Evolutionary conservation across 176 grass and related monocot species (phyloP), one percentile per base, ranked within the genome.

Genomic region (Ananas comosus): DNA sequence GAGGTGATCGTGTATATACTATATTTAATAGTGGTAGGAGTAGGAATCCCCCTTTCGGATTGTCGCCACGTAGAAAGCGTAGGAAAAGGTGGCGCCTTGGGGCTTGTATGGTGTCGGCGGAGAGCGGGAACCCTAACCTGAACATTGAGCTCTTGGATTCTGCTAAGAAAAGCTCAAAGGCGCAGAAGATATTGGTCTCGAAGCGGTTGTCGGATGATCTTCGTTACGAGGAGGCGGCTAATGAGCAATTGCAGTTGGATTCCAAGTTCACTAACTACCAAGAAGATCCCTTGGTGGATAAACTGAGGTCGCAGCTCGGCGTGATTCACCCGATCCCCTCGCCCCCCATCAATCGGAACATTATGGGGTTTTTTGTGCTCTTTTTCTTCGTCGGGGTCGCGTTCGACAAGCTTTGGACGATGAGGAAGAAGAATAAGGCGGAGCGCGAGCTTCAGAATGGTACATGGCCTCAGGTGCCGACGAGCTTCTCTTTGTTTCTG

Each of bases 371-470:
- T 71, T 92, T 97, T 63, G 89, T 91, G 9, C 75, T 97, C 78
- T 97, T 97, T 76, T 97, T 97, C 86, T 97, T 97, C 68, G 89
- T 97, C 13, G 93, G 89, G 64, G 88, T 91, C 70, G 79, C 83
- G 42, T 92, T 92, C 59, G 89, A 92, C 74, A 97, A 92, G 84
- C 58, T 97, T 50, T 91, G 87, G 89, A 92, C 82, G 12, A 69
- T 69, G 0, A 73, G 81, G 80, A 92, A 91, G 84, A 91, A 78
- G 61, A 85, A 78, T 12, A 84, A 77, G 50, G 65, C 84, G 59
- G 82, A 90, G 77, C 78, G 81, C 1, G 89, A 90, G 82, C 49
- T 85, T 10, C 65, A 89, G 78, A 96, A 96, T 79, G 89, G 89
- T 67, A 81, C 82, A 0, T 92, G 93, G 89, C 93, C 93, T 2